Evolutionary conservation across 2,329 filamentous ascomycete genomes (phyloP).

Genomic region (Ceratocystiopsis sp.): DNA sequence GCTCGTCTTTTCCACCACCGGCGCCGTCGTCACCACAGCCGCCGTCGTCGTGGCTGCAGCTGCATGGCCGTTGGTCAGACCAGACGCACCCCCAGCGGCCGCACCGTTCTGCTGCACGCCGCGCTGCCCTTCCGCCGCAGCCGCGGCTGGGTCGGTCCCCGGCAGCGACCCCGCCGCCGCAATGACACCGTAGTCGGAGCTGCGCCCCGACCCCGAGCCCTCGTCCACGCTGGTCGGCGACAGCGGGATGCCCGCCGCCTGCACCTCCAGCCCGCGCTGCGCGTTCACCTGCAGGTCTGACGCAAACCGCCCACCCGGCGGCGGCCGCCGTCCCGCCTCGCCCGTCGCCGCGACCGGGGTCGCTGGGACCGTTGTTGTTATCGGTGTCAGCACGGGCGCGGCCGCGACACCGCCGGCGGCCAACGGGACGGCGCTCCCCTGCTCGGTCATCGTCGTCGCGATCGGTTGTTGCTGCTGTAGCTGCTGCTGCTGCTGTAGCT

Average conservation of each 20-base stretch:
- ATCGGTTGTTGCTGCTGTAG: constrained; percentile 13
- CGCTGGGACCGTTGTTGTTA: neutral
- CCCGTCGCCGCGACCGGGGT: neutral
- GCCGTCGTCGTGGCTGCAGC: neutral
- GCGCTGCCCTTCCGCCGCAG: constrained; percentile 15
- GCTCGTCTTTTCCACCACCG: neutral
- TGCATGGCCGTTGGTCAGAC: neutral
- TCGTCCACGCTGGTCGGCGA: constrained; percentile 56
- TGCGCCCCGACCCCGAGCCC: constrained; percentile 25
- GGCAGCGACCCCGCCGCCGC: constrained; percentile 37
- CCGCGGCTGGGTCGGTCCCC: constrained; percentile 19
- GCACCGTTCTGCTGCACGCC: neutral
- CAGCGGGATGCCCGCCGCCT: constrained; percentile 38
- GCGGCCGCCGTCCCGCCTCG: constrained; percentile 40
- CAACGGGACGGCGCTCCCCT: neutral
- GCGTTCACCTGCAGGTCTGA: constrained; percentile 76
- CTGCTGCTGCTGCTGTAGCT: neutral
- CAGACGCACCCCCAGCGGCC: neutral
- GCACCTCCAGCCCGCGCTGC: constrained; percentile 66
- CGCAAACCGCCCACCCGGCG: constrained; percentile 92
- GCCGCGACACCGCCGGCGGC: neutral
- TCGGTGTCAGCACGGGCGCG: neutral
- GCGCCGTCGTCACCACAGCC: neutral
- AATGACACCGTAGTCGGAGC: constrained; percentile 27
- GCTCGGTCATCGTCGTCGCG: no score